phyloP scores from a whole-genome alignment of 2,329 filamentous ascomycete genomes.

The Penicillium sp. region DNA sequence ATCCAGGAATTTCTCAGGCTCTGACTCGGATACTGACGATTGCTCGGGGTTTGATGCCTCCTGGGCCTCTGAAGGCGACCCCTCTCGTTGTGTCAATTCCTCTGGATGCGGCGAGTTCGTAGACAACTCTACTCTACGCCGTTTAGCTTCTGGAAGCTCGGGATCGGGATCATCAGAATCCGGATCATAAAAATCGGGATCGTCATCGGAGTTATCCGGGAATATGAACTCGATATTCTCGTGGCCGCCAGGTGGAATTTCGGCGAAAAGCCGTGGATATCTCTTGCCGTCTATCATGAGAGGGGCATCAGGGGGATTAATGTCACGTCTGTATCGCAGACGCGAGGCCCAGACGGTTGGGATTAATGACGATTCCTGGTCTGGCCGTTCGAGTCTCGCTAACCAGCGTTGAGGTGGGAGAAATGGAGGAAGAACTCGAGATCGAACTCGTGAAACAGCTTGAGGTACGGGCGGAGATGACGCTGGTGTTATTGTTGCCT shows the following conservation, averaged over 20 bases:
- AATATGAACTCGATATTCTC: background rate
- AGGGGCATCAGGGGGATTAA: rapidly evolving
- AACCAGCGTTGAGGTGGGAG: background rate
- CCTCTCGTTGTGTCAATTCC: background rate
- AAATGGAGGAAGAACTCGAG: no score
- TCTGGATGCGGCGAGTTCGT: background rate
- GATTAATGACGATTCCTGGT: background rate
- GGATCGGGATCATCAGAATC: no score
- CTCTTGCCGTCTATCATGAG: background rate
- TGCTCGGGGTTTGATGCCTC: background rate
- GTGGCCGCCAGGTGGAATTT: background rate
- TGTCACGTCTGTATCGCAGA: background rate
- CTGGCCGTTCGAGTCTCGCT: background rate
- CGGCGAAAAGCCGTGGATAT: background rate
- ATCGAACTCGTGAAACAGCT: background rate
- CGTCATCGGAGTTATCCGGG: background rate
- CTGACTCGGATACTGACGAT: background rate
- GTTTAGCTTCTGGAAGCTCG: background rate
- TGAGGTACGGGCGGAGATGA: background rate
- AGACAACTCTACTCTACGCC: background rate
- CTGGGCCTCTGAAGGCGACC: background rate
- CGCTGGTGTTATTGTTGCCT: no score
- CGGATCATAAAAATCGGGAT: background rate
- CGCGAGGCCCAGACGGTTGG: background rate
- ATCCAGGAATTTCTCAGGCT: background rate